A percentile compares a stretch with the other conserved stretches of the same genome.
Evolutionary conservation across 2,329 filamentous ascomycete species (phyloP).

Genomic region (Scytalidium sp.): DNA sequence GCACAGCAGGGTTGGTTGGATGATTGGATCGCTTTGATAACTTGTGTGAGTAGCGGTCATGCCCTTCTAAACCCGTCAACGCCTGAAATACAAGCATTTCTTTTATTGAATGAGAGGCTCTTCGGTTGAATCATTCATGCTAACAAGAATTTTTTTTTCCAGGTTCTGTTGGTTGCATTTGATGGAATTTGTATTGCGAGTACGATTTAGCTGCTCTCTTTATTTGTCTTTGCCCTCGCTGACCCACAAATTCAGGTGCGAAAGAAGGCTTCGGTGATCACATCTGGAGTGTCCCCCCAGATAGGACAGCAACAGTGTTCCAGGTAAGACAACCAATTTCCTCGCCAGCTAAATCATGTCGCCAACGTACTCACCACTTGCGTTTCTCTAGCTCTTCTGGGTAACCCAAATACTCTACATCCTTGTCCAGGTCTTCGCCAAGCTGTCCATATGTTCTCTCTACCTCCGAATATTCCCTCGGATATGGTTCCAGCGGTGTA

Average conservation of each 20-base stretch:
- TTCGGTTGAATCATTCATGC: too few species aligned
- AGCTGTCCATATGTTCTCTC: slow-evolving; percentile 17
- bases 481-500: slow-evolving; percentile 4
- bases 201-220: background rate
- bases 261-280: slow-evolving; percentile 15
- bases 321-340: slow-evolving; percentile 7
- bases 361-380: background rate
- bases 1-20: slow-evolving; percentile 14
- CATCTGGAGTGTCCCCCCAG: slow-evolving; percentile 11
- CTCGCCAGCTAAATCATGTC: background rate
- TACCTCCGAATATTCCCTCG: slow-evolving; percentile 17
- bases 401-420: slow-evolving; percentile 16
- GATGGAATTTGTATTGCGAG: slow-evolving; percentile 11
- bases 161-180: slow-evolving; percentile 14
- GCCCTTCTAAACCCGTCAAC: background rate
- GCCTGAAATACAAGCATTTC: too few species aligned
- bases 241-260: slow-evolving; percentile 5
- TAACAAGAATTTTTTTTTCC: too few species aligned
- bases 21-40: slow-evolving; percentile 13
- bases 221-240: background rate
- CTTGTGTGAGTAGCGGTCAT: slow-evolving; percentile 8
- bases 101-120: too few species aligned
- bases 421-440: slow-evolving; percentile 14
- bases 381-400: slow-evolving; percentile 15
- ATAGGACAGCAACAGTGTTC: slow-evolving; percentile 8